phyloP scores from a whole-genome alignment of 495 filamentous ascomycete species.

The Copromyces sp. region DNA sequence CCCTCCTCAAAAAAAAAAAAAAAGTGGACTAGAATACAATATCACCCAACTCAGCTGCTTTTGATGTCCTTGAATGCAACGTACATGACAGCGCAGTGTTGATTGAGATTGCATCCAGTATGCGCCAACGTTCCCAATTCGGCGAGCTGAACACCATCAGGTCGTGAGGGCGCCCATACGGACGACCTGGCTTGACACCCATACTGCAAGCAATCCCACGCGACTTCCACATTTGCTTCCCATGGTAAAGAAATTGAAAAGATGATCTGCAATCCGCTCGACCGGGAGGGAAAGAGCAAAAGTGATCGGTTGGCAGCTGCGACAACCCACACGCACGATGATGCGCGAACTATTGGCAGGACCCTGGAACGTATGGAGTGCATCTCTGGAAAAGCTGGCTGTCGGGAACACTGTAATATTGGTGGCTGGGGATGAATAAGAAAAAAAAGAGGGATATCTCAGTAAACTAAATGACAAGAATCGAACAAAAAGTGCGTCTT shows the following conservation, averaged over 20 bases:
- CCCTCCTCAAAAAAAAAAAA: not conserved
- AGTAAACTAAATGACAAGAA: not conserved
- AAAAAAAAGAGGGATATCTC: not conserved
- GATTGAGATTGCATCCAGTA: not conserved
- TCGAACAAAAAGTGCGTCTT: not conserved
- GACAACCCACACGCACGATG: not conserved
- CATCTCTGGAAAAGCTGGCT: not conserved
- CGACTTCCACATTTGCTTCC: not conserved
- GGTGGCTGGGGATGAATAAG: not conserved
- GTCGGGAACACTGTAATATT: not conserved
- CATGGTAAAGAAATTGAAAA: not conserved
- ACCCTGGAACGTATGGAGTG: not conserved
- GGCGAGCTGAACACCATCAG: not conserved
- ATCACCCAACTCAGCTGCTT: not conserved
- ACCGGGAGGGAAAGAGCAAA: not conserved
- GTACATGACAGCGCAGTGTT: not conserved
- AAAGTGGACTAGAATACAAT: not conserved
- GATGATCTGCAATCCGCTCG: not conserved
- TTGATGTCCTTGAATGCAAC: not conserved
- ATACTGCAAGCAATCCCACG: not conserved
- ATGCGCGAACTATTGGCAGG: not conserved
- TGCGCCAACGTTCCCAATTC: not conserved
- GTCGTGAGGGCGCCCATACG: not conserved
- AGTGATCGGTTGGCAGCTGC: not conserved
- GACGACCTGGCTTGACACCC: not conserved